Conservation (phyloP, 352 stramenopile species). For the Phytopythium oedochilum region DNA sequence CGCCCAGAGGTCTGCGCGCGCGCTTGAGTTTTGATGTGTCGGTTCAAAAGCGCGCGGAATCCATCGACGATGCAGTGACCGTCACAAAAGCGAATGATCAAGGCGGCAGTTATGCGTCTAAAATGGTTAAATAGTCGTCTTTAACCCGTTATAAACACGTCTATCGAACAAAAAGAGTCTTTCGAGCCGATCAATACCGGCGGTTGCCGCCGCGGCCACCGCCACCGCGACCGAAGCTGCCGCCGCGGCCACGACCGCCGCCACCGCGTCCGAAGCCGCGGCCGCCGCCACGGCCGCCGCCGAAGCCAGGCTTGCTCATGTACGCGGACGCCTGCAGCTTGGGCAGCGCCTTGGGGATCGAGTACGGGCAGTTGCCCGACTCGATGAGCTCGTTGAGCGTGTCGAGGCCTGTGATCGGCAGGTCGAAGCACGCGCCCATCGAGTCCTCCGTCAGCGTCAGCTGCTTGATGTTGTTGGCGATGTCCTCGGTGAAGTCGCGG, state of each 20-base stretch:
- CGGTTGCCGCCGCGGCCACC: conserved; percentile 16
- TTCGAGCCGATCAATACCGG: conserved; percentile 22
- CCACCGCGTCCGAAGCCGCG: conserved; percentile 18
- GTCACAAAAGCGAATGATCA: neutral
- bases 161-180: conserved; percentile 8
- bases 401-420: conserved; percentile 63
- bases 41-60: neutral
- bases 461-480: conserved; percentile 83
- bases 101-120: no score
- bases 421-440: conserved; percentile 90
- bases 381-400: conserved; percentile 77
- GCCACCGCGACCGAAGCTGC: conserved; percentile 28
- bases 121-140: no score
- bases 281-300: conserved; percentile 37
- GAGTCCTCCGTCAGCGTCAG: conserved; percentile 87
- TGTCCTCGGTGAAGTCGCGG: conserved; percentile 73
- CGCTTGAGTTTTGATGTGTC: neutral
- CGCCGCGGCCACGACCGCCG: conserved; percentile 27
- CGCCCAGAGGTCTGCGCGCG: neutral
- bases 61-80: neutral
- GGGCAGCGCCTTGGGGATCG: conserved; percentile 68
- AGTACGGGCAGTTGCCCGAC: conserved; percentile 63
- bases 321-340: conserved; percentile 73
- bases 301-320: conserved; percentile 29
- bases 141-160: neutral